Conservation (phyloP, 2,329 filamentous ascomycete species). For the Colletotrichum sp. region DNA sequence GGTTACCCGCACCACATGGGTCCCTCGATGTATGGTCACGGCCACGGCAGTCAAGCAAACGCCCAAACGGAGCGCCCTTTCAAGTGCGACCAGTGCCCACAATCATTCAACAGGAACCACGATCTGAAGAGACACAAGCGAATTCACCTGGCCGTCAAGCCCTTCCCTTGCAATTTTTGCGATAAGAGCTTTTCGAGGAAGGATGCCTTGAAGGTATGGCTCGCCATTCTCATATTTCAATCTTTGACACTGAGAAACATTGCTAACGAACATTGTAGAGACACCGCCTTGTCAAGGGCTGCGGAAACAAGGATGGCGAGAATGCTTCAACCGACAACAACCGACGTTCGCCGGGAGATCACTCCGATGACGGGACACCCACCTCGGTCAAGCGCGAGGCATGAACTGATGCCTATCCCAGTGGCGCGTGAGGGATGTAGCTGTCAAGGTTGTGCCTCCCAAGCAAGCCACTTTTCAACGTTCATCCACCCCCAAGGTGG, state of each 20-base stretch:
- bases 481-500: not conserved
- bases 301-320: slow-evolving; percentile 39
- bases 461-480: not conserved
- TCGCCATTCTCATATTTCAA: not conserved
- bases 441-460: not conserved
- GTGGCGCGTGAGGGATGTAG: not conserved
- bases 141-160: slow-evolving; percentile 94
- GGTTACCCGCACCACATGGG: slow-evolving; percentile 52
- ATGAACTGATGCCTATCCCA: not conserved
- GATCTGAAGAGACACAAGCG: slow-evolving; percentile 95
- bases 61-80: slow-evolving; percentile 81
- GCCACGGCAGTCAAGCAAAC: slow-evolving; percentile 54
- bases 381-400: slow-evolving; percentile 4
- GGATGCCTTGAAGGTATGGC: slow-evolving; percentile 89
- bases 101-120: slow-evolving; percentile 96
- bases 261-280: slow-evolving; percentile 45
- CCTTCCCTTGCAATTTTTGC: slow-evolving; percentile 88
- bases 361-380: slow-evolving; percentile 15
- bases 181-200: slow-evolving; percentile 98
- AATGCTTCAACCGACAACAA: not conserved
- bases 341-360: slow-evolving; percentile 5
- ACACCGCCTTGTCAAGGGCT: slow-evolving; percentile 70
- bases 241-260: too few relatives aligned
- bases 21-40: slow-evolving; percentile 64
- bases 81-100: slow-evolving; percentile 90